A percentile compares a stretch with the other conserved stretches of the same genome.
These are phyloP conservation scores for Cordyceps cateniannulata DNA, from an alignment of 2,329 filamentous ascomycete genomes.

Conservation along the genomic window DNA sequence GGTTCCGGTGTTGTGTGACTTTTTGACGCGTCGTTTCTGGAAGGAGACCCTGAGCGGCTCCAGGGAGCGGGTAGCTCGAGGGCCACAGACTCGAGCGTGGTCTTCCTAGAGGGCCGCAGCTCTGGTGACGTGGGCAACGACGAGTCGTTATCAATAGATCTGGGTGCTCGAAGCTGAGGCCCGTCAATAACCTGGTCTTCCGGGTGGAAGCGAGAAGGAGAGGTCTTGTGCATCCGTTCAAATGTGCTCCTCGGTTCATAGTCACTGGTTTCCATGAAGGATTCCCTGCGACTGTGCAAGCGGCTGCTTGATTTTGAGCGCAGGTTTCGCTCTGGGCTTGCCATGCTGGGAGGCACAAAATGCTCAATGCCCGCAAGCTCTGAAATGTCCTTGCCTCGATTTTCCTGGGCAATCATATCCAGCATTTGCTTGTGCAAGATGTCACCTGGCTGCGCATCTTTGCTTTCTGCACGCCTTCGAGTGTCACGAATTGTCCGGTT, in stretches of 20 bases:
- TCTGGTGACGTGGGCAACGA: conserved; percentile 48
- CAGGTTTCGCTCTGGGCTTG: conserved; percentile 25
- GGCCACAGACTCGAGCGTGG: conserved; percentile 50
- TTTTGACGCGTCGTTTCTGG: conserved; percentile 26
- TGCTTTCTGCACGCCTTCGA: neutral
- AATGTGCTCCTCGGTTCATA: conserved; percentile 26
- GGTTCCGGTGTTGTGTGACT: neutral
- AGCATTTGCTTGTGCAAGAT: conserved; percentile 56
- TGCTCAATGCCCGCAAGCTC: conserved; percentile 28
- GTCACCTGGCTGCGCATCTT: conserved; percentile 33
- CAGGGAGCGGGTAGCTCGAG: conserved; percentile 56
- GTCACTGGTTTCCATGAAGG: conserved; percentile 34
- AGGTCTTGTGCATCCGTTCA: conserved; percentile 18
- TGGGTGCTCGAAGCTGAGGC: conserved; percentile 30
- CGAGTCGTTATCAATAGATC: conserved; percentile 38
- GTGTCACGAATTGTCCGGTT: neutral
- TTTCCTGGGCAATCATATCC: conserved; percentile 52
- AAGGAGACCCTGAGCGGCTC: conserved; percentile 59
- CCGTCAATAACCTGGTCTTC: conserved; percentile 44
- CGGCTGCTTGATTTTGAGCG: conserved; percentile 25
- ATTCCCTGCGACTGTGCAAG: conserved; percentile 29
- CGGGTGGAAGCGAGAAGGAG: conserved; percentile 21
- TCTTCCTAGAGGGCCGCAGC: conserved; percentile 38
- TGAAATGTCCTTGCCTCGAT: conserved; percentile 33
- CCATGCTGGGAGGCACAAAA: conserved; percentile 27